Percentiles rank a stretch among this genome's conserved stretches.
Conservation (phyloP, 768 basidiomycete genomes). For the Tubosaeta sp. region DNA sequence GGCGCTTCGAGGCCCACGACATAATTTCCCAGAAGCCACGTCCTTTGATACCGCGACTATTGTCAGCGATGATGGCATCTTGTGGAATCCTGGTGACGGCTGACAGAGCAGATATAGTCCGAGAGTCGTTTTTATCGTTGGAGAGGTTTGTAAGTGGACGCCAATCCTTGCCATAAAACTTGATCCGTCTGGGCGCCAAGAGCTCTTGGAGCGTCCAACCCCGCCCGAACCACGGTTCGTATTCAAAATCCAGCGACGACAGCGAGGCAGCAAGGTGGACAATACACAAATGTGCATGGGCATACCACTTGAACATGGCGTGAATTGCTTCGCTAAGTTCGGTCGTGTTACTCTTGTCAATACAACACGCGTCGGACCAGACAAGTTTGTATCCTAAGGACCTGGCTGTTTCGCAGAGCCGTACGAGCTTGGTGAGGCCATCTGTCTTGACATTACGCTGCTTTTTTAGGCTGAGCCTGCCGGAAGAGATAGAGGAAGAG, state of each 20-base stretch:
- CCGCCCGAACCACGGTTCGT: constrained; percentile 25
- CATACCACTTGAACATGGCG: constrained; percentile 33
- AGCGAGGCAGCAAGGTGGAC: constrained; percentile 19
- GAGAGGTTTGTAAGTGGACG: constrained; percentile 5
- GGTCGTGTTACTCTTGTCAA: constrained; percentile 20
- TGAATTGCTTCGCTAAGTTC: constrained; percentile 31
- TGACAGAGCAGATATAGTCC: constrained; percentile 10
- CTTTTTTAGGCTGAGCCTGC: neutral
- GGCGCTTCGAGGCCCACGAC: constrained; percentile 28
- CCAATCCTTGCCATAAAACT: constrained; percentile 25
- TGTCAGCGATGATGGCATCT: constrained; percentile 15
- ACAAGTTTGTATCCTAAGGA: constrained; percentile 15
- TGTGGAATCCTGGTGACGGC: constrained; percentile 19
- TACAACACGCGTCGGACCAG: constrained; percentile 32
- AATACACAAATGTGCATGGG: constrained; percentile 27
- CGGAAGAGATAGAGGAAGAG: neutral
- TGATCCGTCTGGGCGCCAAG: constrained; percentile 24
- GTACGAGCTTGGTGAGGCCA: constrained; percentile 15
- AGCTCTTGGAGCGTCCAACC: constrained; percentile 27
- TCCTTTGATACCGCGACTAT: constrained; percentile 13
- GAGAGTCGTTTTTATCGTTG: constrained; percentile 16
- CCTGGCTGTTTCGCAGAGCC: constrained; percentile 21
- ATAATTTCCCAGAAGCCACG: constrained; percentile 23
- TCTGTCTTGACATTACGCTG: neutral
- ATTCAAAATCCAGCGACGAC: constrained; percentile 9